These are phyloP conservation scores for Pseudotsuga menziesii DNA, from an alignment of 75 land plant species.

Conservation along the genomic window DNA sequence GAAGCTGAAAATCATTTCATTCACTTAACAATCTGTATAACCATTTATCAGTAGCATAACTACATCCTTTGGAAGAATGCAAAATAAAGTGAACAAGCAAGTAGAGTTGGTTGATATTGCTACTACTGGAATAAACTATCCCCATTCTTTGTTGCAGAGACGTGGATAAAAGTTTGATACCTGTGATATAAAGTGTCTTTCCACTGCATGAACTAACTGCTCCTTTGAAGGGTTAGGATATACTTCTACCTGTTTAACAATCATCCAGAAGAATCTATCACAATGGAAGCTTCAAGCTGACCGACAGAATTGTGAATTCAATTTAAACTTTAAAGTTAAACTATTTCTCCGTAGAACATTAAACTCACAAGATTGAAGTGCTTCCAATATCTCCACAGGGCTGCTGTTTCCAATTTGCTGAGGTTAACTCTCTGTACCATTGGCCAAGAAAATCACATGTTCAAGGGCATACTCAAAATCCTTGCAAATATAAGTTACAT, in stretches of 20 bases:
- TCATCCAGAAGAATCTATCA: neutral
- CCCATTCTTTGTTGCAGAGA: neutral
- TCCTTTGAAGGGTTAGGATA: conserved; percentile 17
- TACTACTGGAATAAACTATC: neutral
- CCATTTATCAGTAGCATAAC: neutral
- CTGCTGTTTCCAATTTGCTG: conserved; percentile 31
- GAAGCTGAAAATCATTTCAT: neutral
- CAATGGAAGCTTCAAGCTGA: neutral
- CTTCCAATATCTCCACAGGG: conserved; percentile 27
- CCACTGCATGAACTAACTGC: too few relatives aligned
- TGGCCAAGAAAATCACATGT: neutral
- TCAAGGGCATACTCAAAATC: conserved; percentile 9
- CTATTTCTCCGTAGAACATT: neutral
- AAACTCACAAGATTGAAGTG: conserved; percentile 29
- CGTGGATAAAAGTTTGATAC: neutral
- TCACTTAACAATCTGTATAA: neutral
- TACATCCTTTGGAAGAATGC: neutral
- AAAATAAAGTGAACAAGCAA: neutral
- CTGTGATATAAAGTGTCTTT: too few relatives aligned
- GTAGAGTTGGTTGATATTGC: neutral
- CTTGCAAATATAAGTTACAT: conserved; percentile 16
- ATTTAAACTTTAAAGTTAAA: neutral
- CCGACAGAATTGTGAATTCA: too few relatives aligned
- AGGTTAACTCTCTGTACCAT: conserved; percentile 24
- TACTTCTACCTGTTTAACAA: conserved; percentile 32